Conservation (phyloP, 164 flowering plant species). For the Kingdonia uniflora region DNA sequence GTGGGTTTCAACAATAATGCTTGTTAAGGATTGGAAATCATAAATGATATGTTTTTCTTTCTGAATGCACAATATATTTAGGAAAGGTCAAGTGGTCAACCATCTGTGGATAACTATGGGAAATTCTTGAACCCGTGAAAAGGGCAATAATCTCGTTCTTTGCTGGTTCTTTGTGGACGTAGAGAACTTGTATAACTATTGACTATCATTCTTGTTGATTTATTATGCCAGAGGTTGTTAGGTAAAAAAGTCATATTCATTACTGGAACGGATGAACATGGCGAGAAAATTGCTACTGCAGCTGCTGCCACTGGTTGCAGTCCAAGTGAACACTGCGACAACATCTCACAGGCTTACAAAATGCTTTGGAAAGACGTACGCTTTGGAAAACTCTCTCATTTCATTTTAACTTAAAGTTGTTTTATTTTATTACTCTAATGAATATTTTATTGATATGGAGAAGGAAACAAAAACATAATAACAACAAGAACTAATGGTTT, state of each 20-base stretch:
- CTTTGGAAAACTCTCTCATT: background rate
- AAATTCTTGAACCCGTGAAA: too few relatives aligned
- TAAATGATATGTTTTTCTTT: too few relatives aligned
- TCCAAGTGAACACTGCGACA: slow-evolving; percentile 75
- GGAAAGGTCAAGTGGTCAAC: too few relatives aligned
- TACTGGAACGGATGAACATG: slow-evolving; percentile 97
- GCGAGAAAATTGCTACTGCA: slow-evolving; percentile 91
- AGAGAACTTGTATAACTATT: background rate
- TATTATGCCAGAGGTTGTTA: slow-evolving; percentile 54
- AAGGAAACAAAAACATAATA: too few relatives aligned
- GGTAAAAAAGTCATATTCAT: slow-evolving; percentile 81
- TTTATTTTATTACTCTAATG: too few relatives aligned
- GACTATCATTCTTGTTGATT: background rate
- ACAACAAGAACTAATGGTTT: slow-evolving; percentile 2
- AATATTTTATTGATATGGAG: too few relatives aligned
- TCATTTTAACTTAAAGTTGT: background rate
- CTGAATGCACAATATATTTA: too few relatives aligned
- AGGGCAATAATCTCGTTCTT: too few relatives aligned
- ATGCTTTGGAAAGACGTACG: slow-evolving; percentile 76
- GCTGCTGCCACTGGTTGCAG: slow-evolving; percentile 63
- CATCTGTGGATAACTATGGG: too few relatives aligned
- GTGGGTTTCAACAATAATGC: too few relatives aligned
- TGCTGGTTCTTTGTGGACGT: too few relatives aligned
- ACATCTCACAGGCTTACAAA: slow-evolving; percentile 66
- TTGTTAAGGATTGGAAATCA: too few relatives aligned